Evolutionary conservation across 441 rosid genomes (phyloP).

Genomic region (Gossypium gossypioides): DNA sequence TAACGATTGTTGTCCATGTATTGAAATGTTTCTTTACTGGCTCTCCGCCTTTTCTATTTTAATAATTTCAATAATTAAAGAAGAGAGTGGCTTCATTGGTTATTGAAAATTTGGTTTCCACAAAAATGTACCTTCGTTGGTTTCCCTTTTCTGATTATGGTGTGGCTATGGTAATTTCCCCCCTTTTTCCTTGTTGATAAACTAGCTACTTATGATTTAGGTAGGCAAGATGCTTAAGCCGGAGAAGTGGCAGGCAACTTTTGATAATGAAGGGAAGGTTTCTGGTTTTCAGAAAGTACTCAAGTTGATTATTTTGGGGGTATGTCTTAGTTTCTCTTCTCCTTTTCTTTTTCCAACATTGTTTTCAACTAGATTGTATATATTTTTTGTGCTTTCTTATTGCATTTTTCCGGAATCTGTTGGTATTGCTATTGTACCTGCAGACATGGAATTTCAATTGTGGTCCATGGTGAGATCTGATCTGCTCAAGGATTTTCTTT

Average conservation of each 20-base stretch:
- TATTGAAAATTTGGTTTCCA: background rate
- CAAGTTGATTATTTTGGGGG: constrained; percentile 71
- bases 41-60: background rate
- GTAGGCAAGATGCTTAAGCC: constrained; percentile 79
- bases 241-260: constrained; percentile 71
- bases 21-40: background rate
- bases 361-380: background rate
- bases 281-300: constrained; percentile 71
- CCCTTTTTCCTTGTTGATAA: background rate
- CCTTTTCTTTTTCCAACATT: background rate
- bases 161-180: background rate
- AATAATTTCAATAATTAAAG: background rate
- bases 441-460: background rate
- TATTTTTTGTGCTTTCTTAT: background rate
- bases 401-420: background rate
- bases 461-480: background rate
- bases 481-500: background rate
- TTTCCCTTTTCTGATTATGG: background rate
- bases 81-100: background rate
- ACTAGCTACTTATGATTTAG: constrained; percentile 32
- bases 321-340: constrained; percentile 28
- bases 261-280: constrained; percentile 76
- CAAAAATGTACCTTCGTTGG: background rate
- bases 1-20: background rate
- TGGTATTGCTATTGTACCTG: background rate